Evolutionary conservation across 352 stramenopile genomes (phyloP).

Genomic region (Phytophthora fragariae): DNA sequence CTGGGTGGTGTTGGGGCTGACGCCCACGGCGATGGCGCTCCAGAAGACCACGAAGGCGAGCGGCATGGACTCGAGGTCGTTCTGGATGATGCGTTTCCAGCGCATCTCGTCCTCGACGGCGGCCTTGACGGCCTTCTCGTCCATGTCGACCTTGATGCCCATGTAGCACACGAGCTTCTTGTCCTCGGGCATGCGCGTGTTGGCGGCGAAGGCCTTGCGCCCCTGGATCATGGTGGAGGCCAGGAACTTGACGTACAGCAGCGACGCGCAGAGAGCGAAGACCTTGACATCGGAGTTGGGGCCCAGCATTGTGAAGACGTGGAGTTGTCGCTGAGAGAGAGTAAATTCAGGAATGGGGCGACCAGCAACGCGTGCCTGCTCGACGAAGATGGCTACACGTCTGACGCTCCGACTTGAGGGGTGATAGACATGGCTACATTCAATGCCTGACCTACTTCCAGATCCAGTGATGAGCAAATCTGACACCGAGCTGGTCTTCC

Average conservation of each 20-base stretch:
- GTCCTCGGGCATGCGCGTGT: conserved; percentile 55
- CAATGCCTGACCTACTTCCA: conserved; percentile 12
- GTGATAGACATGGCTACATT: conserved; percentile 14
- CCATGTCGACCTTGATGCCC: conserved; percentile 32
- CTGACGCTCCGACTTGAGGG: conserved; percentile 1
- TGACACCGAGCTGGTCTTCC: background rate
- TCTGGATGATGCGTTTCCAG: conserved; percentile 67
- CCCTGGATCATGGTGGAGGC: conserved; percentile 56
- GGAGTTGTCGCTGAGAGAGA: background rate
- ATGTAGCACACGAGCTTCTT: conserved; percentile 42
- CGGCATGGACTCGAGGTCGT: conserved; percentile 70
- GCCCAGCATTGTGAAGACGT: conserved; percentile 12
- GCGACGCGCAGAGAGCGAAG: conserved; percentile 48
- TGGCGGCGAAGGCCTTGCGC: conserved; percentile 51
- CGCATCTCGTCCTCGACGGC: conserved; percentile 47
- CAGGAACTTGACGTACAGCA: conserved; percentile 75
- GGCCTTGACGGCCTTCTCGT: conserved; percentile 39
- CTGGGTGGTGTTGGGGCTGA: conserved; percentile 42
- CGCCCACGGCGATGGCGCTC: conserved; percentile 44
- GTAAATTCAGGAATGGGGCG: conserved; percentile 28
- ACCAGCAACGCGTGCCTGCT: background rate
- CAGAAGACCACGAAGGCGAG: conserved; percentile 60
- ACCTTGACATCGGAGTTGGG: conserved; percentile 37
- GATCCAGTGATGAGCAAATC: conserved; percentile 18
- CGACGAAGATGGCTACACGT: conserved; percentile 3